phyloP scores from a whole-genome alignment of 2,329 filamentous ascomycete species.

The Penicillium fuscoglaucum region DNA sequence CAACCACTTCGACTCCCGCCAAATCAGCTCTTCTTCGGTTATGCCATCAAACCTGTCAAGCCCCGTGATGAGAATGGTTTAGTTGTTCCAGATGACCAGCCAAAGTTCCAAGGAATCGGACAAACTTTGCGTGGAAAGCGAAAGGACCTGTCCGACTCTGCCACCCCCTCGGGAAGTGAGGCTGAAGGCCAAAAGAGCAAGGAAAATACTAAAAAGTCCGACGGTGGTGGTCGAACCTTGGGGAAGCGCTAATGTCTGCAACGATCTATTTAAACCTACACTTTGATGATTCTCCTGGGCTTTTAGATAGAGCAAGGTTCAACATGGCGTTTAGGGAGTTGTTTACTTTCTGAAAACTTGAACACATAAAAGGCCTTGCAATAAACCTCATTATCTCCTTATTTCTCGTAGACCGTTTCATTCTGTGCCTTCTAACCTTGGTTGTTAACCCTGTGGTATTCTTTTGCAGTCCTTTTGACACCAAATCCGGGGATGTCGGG shows the following conservation, averaged over 20 bases:
- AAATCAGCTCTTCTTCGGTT: constrained; percentile 95
- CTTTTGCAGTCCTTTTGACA: not conserved
- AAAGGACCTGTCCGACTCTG: constrained; percentile 52
- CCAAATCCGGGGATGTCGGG: not conserved
- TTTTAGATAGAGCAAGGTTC: constrained; percentile 25
- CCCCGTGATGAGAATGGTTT: constrained; percentile 68
- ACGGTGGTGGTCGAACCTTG: constrained; percentile 23
- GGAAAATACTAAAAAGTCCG: constrained; percentile 14
- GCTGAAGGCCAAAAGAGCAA: constrained; percentile 28
- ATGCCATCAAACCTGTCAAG: constrained; percentile 85
- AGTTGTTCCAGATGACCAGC: constrained; percentile 61
- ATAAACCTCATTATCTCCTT: not conserved
- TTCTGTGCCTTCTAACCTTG: not conserved
- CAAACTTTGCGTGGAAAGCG: constrained; percentile 78
- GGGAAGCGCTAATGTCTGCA: constrained; percentile 20
- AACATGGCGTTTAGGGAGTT: constrained; percentile 26
- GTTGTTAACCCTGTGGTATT: not conserved
- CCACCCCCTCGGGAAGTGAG: constrained; percentile 41
- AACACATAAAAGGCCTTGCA: constrained; percentile 3
- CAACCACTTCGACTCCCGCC: constrained; percentile 80
- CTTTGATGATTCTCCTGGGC: constrained; percentile 13
- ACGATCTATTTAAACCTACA: constrained; percentile 4
- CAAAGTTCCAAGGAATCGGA: constrained; percentile 80
- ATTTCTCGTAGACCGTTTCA: not conserved
- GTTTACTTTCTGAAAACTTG: constrained; percentile 1